A percentile compares a stretch with the other conserved stretches of the same genome.
Conservation (phyloP, 257 asterid genomes). For the Solanum peruvianum region DNA sequence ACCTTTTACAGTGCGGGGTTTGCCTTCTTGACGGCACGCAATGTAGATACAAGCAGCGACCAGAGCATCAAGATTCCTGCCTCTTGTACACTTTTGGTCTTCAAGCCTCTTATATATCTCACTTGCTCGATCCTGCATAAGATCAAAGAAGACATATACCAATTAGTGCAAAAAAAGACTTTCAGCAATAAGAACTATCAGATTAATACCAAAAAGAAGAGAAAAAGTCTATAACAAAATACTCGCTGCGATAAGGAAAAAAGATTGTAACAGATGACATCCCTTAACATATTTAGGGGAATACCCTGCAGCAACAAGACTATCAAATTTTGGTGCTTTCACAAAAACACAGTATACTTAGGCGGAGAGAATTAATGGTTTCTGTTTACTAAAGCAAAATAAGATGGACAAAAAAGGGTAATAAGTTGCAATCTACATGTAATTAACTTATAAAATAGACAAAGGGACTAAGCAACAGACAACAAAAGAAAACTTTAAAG, state of each 20-base stretch:
- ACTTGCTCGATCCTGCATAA: conserved; percentile 67
- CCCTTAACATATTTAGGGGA: background rate
- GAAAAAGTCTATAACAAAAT: background rate
- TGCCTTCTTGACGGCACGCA: conserved; percentile 88
- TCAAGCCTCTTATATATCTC: conserved; percentile 80
- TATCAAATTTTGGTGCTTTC: background rate
- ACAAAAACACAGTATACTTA: background rate
- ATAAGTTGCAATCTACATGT: background rate
- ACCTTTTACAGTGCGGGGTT: conserved; percentile 93
- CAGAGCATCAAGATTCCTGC: conserved; percentile 76
- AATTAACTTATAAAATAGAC: background rate
- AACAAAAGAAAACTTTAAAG: background rate
- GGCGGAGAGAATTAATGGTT: background rate
- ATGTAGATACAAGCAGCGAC: conserved; percentile 90
- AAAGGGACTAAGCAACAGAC: background rate
- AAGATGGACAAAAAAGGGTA: background rate
- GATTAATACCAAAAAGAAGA: background rate
- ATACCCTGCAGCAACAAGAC: background rate
- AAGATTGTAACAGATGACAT: background rate
- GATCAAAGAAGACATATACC: background rate
- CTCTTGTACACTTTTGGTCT: conserved; percentile 89
- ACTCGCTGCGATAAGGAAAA: background rate
- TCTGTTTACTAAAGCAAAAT: background rate
- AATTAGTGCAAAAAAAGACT: background rate
- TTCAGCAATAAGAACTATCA: background rate